Evolutionary conservation across 768 basidiomycete genomes (phyloP).

Genomic region (Pleurotus salmoneostramineus): DNA sequence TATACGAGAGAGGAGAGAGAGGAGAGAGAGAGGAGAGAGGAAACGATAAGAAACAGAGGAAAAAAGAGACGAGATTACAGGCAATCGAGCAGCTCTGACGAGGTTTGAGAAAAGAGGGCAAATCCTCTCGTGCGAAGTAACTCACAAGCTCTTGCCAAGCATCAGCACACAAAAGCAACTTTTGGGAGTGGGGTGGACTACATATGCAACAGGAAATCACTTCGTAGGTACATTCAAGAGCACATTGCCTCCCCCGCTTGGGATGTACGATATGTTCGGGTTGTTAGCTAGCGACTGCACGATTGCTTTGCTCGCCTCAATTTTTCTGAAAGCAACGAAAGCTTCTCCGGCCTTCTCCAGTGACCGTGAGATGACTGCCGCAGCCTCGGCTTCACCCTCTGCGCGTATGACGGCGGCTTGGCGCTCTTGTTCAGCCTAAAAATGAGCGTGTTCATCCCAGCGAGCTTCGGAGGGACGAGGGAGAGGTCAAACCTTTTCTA

Average conservation of each 20-base stretch:
- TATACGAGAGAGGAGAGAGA: slow-evolving; percentile 36
- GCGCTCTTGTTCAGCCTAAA: slow-evolving; percentile 95
- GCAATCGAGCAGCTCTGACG: slow-evolving; percentile 2
- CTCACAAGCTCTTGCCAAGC: slow-evolving; percentile 1
- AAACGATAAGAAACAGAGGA: slow-evolving; percentile 42
- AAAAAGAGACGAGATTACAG: slow-evolving; percentile 43
- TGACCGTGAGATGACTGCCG: slow-evolving; percentile 85
- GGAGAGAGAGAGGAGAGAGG: slow-evolving; percentile 24
- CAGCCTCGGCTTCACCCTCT: slow-evolving; percentile 98
- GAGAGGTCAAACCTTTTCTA: slow-evolving; percentile 74
- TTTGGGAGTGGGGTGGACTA: background rate
- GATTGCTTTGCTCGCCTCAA: slow-evolving; percentile 98
- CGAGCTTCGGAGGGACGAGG: background rate
- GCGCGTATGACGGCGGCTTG: slow-evolving; percentile 98
- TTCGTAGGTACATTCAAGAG: slow-evolving; percentile 77
- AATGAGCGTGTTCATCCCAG: slow-evolving; percentile 10
- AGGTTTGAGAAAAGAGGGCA: slow-evolving; percentile 33
- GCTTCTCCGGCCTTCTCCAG: slow-evolving; percentile 94
- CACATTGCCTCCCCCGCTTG: slow-evolving; percentile 75
- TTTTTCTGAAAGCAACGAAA: slow-evolving; percentile 91
- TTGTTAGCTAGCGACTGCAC: slow-evolving; percentile 77
- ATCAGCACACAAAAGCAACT: slow-evolving; percentile 4
- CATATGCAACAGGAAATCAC: slow-evolving; percentile 9
- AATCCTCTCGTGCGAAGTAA: slow-evolving; percentile 23
- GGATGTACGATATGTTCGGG: slow-evolving; percentile 87